phyloP scores from a whole-genome alignment of 306 rosid genomes.

The Cucurbita maxima region DNA sequence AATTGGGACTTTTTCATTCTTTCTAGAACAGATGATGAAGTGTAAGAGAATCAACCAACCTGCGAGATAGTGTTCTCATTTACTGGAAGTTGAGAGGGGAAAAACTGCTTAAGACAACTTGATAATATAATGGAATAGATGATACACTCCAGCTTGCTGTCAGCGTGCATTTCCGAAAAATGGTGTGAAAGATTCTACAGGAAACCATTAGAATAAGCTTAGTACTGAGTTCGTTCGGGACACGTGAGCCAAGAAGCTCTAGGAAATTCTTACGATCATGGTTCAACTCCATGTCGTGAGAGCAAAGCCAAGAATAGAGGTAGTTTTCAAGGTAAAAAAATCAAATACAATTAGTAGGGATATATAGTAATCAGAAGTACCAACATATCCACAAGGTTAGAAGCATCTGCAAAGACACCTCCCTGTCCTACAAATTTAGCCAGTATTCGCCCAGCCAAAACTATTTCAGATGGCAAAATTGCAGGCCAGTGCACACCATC shows the following conservation, averaged over 20 bases:
- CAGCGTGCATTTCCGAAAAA: slow-evolving; percentile 32
- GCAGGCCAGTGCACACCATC: slow-evolving; percentile 67
- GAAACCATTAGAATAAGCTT: slow-evolving; percentile 15
- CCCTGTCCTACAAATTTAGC: slow-evolving; percentile 25
- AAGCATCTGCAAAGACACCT: slow-evolving; percentile 17
- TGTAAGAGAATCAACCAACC: slow-evolving; percentile 29
- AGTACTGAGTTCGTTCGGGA: not conserved
- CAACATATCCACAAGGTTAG: slow-evolving; percentile 29
- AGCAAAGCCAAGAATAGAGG: not conserved
- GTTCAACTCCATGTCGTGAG: no score
- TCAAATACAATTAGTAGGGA: not conserved
- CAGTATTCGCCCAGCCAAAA: slow-evolving; percentile 69
- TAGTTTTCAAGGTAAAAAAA: slow-evolving; percentile 8
- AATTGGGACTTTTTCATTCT: not conserved
- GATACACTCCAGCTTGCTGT: slow-evolving; percentile 68
- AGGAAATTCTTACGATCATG: no score
- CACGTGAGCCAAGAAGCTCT: no score
- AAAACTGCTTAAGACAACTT: slow-evolving; percentile 40
- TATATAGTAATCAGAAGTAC: slow-evolving; percentile 24
- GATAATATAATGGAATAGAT: slow-evolving; percentile 48
- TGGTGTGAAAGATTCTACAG: slow-evolving; percentile 63
- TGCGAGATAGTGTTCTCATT: slow-evolving; percentile 40
- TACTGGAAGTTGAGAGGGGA: slow-evolving; percentile 24
- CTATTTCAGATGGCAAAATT: slow-evolving; percentile 67
- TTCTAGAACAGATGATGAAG: not conserved